Evolutionary conservation across 2,329 filamentous ascomycete genomes (phyloP).

Genomic region (Neonectria punicea): DNA sequence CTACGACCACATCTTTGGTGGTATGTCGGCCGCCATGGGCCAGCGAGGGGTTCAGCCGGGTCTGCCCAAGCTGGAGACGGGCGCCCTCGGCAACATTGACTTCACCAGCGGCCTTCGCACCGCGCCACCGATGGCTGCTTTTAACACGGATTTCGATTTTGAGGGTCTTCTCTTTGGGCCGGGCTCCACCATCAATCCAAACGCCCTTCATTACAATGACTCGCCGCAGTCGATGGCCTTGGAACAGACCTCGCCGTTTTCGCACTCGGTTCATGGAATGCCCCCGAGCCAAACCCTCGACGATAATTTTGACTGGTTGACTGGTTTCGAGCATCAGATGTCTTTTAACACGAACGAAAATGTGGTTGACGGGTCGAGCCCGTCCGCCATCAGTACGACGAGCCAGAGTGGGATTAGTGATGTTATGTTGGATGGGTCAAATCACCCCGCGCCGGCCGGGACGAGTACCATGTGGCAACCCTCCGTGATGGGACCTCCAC

Average conservation of each 20-base stretch:
- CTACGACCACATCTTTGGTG: conserved; percentile 73
- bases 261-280: conserved; percentile 67
- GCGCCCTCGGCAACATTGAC: conserved; percentile 73
- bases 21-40: conserved; percentile 76
- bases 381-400: conserved; percentile 93
- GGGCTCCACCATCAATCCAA: conserved; percentile 75
- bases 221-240: conserved; percentile 75
- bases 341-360: conserved; percentile 78
- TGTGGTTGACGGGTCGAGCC: conserved; percentile 91
- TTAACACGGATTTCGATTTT: conserved; percentile 64
- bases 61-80: conserved; percentile 86
- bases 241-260: conserved; percentile 71
- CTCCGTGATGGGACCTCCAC: conserved; percentile 74
- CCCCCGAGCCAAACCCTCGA: conserved; percentile 71
- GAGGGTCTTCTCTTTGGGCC: conserved; percentile 72
- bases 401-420: conserved; percentile 94
- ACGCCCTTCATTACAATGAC: conserved; percentile 84
- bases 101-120: conserved; percentile 78
- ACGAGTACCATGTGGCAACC: conserved; percentile 75
- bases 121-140: conserved; percentile 73
- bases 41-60: conserved; percentile 74
- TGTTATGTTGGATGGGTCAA: conserved; percentile 86
- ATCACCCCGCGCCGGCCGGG: conserved; percentile 66
- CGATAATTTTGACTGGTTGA: conserved; percentile 84
- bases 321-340: conserved; percentile 82